phyloP scores from a whole-genome alignment of 495 filamentous ascomycete genomes.

The Letharia lupina region DNA sequence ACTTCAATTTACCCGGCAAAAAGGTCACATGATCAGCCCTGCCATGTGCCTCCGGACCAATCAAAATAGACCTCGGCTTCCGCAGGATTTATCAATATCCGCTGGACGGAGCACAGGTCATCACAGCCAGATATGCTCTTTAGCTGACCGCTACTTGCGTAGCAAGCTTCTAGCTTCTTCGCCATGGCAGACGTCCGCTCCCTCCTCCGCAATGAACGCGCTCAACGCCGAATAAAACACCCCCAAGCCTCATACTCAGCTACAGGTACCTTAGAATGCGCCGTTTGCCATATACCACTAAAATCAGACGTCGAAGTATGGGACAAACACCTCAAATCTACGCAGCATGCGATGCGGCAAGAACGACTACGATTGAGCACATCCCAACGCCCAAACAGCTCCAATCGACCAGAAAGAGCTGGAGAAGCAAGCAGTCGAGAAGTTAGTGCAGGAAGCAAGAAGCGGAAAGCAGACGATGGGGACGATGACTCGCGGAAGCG shows the following conservation, averaged over 20 bases:
- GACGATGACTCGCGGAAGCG: conserved; percentile 43
- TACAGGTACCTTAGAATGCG: conserved; percentile 51
- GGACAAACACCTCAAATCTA: conserved; percentile 22
- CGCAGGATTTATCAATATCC: background rate
- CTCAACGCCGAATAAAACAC: conserved; percentile 62
- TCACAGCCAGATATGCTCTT: too few relatives aligned
- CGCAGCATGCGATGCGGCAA: conserved; percentile 23
- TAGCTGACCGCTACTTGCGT: too few relatives aligned
- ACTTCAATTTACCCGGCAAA: background rate
- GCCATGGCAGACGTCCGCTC: conserved; percentile 78
- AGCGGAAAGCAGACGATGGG: conserved; percentile 47
- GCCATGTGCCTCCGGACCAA: background rate
- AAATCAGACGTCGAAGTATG: conserved; percentile 43
- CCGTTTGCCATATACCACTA: conserved; percentile 48
- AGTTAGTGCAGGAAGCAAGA: conserved; percentile 38
- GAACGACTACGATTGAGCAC: conserved; percentile 19
- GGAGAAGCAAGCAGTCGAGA: background rate
- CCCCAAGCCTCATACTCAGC: conserved; percentile 54
- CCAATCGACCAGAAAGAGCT: background rate
- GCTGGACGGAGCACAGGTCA: too few relatives aligned
- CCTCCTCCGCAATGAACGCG: conserved; percentile 73
- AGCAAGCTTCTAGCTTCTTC: background rate
- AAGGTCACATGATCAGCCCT: background rate
- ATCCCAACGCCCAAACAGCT: conserved; percentile 1
- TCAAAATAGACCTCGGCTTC: background rate